A percentile compares a stretch with the other conserved stretches of the same genome.
phyloP scores from a whole-genome alignment of 2,329 filamentous ascomycete species.

The Hymenoscyphus infarciens region DNA sequence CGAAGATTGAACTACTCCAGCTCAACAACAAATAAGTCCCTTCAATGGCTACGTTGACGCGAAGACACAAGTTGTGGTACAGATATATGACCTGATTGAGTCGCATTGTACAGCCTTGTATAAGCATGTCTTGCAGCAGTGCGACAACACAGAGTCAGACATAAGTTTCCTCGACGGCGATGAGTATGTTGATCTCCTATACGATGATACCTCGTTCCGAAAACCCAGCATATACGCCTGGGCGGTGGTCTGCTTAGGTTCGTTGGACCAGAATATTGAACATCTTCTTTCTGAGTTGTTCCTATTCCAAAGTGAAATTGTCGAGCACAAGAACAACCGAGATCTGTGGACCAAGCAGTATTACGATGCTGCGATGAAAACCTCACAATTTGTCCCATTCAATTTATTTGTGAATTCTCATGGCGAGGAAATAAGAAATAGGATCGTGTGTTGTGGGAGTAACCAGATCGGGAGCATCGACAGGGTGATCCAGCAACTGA shows the following conservation, averaged over 20 bases:
- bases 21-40: background rate
- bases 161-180: background rate
- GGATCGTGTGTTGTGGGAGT: background rate
- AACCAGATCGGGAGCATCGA: background rate
- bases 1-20: background rate
- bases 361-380: conserved; percentile 3
- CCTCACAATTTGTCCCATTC: background rate
- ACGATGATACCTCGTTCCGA: background rate
- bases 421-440: conserved; percentile 1
- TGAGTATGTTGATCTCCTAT: conserved; percentile 5
- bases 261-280: conserved; percentile 4
- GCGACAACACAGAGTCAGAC: background rate
- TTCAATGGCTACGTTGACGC: conserved; percentile 7
- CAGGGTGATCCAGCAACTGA: background rate
- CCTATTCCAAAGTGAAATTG: background rate
- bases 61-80: background rate
- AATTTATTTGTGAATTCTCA: background rate
- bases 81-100: background rate
- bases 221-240: conserved; percentile 6
- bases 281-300: conserved; percentile 3
- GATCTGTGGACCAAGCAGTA: background rate
- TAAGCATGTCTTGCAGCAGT: background rate
- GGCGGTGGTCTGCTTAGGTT: conserved; percentile 3
- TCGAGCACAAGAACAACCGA: background rate
- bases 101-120: background rate